Evolutionary conservation across 331 rosid genomes (phyloP).

Genomic region (Erythrophleum ivorense): DNA sequence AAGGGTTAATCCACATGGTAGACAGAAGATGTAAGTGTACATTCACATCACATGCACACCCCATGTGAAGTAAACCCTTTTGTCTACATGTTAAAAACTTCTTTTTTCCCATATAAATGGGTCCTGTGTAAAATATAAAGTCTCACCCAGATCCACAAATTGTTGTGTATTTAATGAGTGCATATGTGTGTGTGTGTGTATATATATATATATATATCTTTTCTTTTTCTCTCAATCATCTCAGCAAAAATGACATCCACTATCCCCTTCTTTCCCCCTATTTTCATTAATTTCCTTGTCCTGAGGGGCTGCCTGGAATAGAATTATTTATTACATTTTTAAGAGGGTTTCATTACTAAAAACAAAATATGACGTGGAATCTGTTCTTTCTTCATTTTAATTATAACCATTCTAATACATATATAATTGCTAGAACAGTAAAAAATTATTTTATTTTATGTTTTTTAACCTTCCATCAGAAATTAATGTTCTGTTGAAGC

Average conservation of each 20-base stretch:
- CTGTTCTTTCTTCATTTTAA: constrained; percentile 32
- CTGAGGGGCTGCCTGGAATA: constrained; percentile 36
- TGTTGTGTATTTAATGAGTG: constrained; percentile 49
- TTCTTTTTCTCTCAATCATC: constrained; percentile 1
- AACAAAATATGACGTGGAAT: constrained; percentile 20
- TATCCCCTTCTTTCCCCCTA: neutral
- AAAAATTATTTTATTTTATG: no score
- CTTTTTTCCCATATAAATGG: constrained; percentile 40
- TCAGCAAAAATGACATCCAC: constrained; percentile 37
- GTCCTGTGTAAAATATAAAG: constrained; percentile 48
- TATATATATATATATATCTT: constrained; percentile 17
- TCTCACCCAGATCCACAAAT: constrained; percentile 46
- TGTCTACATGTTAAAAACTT: constrained; percentile 66
- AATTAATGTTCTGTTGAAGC: constrained; percentile 5
- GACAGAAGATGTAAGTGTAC: constrained; percentile 84
- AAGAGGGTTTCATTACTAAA: constrained; percentile 28
- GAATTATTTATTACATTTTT: constrained; percentile 18
- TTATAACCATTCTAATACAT: neutral
- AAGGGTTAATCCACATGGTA: constrained; percentile 94
- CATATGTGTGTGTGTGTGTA: constrained; percentile 17
- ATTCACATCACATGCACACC: constrained; percentile 88
- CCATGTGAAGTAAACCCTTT: constrained; percentile 94
- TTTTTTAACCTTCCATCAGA: neutral
- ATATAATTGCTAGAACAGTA: neutral
- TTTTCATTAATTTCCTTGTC: constrained; percentile 47